These are phyloP conservation scores for Colletotrichum filicis DNA, from an alignment of 2,329 filamentous ascomycete species.

Conservation along the genomic window DNA sequence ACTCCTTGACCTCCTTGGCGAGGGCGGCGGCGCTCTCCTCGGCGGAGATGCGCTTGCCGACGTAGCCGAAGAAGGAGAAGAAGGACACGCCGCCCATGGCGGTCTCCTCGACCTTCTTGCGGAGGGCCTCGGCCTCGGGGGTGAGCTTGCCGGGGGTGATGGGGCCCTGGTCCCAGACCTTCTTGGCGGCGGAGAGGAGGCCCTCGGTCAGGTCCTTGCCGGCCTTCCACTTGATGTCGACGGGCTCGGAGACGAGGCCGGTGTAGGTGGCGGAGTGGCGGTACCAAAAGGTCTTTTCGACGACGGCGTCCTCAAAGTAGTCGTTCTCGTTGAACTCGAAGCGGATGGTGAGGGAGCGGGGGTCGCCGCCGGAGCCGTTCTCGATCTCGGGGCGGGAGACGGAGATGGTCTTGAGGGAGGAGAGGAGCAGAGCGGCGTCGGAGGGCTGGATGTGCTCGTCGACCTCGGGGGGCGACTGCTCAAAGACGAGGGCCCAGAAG, in stretches of 20 bases:
- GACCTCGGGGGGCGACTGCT: conserved; percentile 86
- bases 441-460: conserved; percentile 88
- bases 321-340: conserved; percentile 87
- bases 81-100: conserved; percentile 79
- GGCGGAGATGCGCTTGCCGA: conserved; percentile 74
- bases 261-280: conserved; percentile 76
- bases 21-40: conserved; percentile 75
- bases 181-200: conserved; percentile 77
- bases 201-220: conserved; percentile 87
- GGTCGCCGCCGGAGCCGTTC: conserved; percentile 72
- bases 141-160: conserved; percentile 52
- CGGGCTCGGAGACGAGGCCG: conserved; percentile 88
- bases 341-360: conserved; percentile 80
- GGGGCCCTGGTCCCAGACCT: conserved; percentile 68
- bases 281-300: conserved; percentile 95
- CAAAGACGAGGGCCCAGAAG: conserved; percentile 96
- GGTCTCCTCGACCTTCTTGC: conserved; percentile 67
- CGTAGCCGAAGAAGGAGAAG: conserved; percentile 90
- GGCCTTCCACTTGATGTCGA: conserved; percentile 88
- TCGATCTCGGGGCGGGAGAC: conserved; percentile 84
- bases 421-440: conserved; percentile 79
- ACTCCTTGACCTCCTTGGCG: conserved; percentile 69
- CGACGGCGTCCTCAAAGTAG: conserved; percentile 78
- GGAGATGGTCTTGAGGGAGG: conserved; percentile 73
- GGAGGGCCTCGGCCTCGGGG: conserved; percentile 60